A percentile compares a stretch with the other conserved stretches of the same genome.
Conservation (phyloP, 176 grass and related monocot genomes). For the Triticum aestivum region DNA sequence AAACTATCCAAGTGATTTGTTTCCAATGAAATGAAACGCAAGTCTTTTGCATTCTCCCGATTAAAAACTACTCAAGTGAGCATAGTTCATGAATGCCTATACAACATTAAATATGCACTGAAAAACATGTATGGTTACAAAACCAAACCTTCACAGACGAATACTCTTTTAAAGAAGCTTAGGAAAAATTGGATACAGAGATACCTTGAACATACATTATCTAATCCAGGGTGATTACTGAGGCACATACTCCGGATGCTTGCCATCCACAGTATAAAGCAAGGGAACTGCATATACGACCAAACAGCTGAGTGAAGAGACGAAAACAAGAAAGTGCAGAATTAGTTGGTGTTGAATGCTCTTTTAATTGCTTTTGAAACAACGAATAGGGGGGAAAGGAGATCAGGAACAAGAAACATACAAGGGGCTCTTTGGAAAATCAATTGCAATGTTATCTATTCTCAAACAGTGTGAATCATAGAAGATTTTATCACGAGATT, state of each 20-base stretch:
- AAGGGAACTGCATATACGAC: conserved; percentile 57
- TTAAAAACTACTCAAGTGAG: neutral
- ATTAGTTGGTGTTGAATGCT: neutral
- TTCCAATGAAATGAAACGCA: too few species aligned
- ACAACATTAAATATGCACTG: neutral
- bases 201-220: conserved; percentile 66
- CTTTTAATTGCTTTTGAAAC: neutral
- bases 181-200: conserved; percentile 17
- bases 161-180: conserved; percentile 28
- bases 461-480: conserved; percentile 1
- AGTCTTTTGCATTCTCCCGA: too few species aligned
- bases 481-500: conserved; percentile 6
- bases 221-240: conserved; percentile 69
- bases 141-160: neutral
- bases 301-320: conserved; percentile 10
- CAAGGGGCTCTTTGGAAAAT: conserved; percentile 1
- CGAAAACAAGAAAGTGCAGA: neutral
- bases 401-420: neutral
- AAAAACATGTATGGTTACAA: conserved; percentile 2
- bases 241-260: conserved; percentile 82
- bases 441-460: neutral
- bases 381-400: neutral
- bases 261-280: conserved; percentile 86
- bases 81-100: neutral
- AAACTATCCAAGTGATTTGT: neutral